These are phyloP conservation scores for Metschnikowia proteae DNA, from an alignment of 805 yeast species.

Conservation along the genomic window DNA sequence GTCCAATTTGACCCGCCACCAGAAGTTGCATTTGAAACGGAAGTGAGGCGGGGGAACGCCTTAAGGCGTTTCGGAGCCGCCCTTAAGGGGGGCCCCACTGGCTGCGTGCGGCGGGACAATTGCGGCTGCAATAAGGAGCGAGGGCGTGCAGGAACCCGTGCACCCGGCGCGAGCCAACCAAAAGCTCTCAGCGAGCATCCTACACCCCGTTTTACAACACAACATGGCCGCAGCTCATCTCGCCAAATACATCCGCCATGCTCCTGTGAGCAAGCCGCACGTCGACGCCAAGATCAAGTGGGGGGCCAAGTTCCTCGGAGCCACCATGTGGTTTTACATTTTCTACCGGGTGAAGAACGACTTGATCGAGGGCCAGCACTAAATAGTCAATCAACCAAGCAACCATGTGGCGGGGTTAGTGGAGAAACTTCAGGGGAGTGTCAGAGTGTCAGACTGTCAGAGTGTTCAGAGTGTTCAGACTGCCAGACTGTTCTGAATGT, in stretches of 20 bases:
- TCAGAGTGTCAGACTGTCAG: too few species aligned
- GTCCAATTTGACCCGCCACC: conserved; percentile 78
- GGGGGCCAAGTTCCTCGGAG: conserved; percentile 69
- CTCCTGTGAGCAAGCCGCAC: conserved; percentile 63
- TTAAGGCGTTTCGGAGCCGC: too few species aligned
- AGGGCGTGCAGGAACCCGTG: conserved; percentile 3
- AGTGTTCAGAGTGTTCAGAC: too few species aligned
- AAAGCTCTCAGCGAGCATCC: conserved; percentile 1
- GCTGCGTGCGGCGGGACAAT: too few species aligned
- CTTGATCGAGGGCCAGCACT: conserved; percentile 21
- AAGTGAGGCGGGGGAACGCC: conserved; percentile 3
- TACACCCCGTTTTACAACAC: neutral
- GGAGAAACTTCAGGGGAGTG: too few species aligned
- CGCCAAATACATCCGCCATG: conserved; percentile 48
- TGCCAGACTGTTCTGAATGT: too few species aligned
- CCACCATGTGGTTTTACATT: conserved; percentile 87
- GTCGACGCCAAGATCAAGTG: conserved; percentile 54
- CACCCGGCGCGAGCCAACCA: conserved; percentile 16
- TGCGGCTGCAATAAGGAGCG: too few species aligned
- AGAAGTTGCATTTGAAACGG: conserved; percentile 52
- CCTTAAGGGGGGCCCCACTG: too few species aligned
- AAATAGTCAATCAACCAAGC: conserved; percentile 2
- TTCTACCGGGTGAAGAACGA: conserved; percentile 76
- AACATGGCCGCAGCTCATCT: conserved; percentile 43
- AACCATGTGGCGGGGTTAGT: too few species aligned